A percentile compares a stretch with the other conserved stretches of the same genome.
phyloP scores from a whole-genome alignment of 1,284 basidiomycete genomes.

The Vanrija sp. region DNA sequence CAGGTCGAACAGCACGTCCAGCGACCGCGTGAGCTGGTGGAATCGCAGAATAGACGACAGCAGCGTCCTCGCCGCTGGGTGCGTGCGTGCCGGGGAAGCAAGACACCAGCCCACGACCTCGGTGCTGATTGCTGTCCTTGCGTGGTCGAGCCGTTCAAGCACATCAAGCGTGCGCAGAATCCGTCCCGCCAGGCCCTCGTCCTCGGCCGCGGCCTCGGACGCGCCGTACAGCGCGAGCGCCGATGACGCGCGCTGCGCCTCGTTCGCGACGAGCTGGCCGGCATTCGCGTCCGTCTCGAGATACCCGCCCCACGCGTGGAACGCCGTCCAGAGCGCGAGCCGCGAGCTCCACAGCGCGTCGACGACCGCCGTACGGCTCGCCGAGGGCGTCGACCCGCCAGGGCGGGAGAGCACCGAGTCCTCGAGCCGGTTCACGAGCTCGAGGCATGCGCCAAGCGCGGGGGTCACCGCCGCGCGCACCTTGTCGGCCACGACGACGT shows the following conservation, averaged over 20 bases:
- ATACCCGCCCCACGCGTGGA: slow-evolving; percentile 43
- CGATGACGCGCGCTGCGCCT: slow-evolving; percentile 16
- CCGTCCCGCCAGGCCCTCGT: slow-evolving; percentile 14
- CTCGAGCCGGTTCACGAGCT: slow-evolving; percentile 19
- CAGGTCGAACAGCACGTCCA: slow-evolving; percentile 22
- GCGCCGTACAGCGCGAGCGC: slow-evolving; percentile 17
- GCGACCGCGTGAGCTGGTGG: slow-evolving; percentile 32
- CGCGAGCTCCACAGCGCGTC: slow-evolving; percentile 18
- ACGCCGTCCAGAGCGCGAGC: slow-evolving; percentile 23
- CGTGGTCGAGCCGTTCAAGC: slow-evolving; percentile 35
- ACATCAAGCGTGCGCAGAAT: slow-evolving; percentile 17
- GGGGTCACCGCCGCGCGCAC: slow-evolving; percentile 29
- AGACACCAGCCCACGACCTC: slow-evolving; percentile 34
- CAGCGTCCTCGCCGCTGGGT: slow-evolving; percentile 12
- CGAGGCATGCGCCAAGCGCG: slow-evolving; percentile 17
- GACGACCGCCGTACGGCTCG: not conserved
- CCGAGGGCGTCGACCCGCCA: not conserved
- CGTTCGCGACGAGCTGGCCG: slow-evolving; percentile 19
- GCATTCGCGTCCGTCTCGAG: slow-evolving; percentile 37
- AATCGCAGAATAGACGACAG: slow-evolving; percentile 28
- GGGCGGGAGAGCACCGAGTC: slow-evolving; percentile 5
- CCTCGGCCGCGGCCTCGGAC: slow-evolving; percentile 7
- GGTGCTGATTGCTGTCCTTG: slow-evolving; percentile 18
- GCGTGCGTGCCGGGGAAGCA: slow-evolving; percentile 16
- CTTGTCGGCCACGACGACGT: slow-evolving; percentile 35